Conservation (phyloP, 495 filamentous ascomycete species). For the Xylaria castorea region DNA sequence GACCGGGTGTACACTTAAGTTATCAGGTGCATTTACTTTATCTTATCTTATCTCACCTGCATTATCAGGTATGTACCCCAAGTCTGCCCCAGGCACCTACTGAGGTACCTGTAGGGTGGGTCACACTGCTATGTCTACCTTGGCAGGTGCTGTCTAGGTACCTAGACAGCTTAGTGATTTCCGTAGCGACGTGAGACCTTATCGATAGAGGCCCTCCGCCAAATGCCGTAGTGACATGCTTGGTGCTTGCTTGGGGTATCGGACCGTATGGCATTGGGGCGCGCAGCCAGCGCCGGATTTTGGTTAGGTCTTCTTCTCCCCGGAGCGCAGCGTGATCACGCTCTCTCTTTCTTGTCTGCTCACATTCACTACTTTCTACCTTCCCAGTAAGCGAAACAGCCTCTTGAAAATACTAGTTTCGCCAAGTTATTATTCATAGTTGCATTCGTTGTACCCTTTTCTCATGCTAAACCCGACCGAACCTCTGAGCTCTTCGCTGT, state of each 20-base stretch:
- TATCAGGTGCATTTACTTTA: neutral
- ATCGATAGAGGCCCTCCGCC: conserved; percentile 30
- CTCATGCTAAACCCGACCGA: conserved; percentile 17
- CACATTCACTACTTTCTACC: conserved; percentile 11
- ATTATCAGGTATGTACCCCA: neutral
- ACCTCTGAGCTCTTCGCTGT: conserved; percentile 4
- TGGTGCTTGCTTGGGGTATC: conserved; percentile 28
- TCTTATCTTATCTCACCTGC: conserved; percentile 10
- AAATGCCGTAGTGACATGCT: conserved; percentile 30
- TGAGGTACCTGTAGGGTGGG: neutral
- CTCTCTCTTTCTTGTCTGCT: conserved; percentile 21
- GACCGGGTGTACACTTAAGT: neutral
- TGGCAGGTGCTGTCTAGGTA: neutral
- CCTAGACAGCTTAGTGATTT: too few species aligned
- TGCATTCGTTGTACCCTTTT: conserved; percentile 7
- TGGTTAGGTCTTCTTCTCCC: conserved; percentile 30
- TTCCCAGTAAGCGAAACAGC: neutral
- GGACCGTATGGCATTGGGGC: conserved; percentile 15
- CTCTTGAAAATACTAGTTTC: neutral
- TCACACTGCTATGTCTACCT: too few species aligned
- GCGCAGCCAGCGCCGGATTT: conserved; percentile 30
- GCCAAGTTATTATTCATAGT: conserved; percentile 1
- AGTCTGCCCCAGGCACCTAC: neutral
- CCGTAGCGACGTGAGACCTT: neutral
- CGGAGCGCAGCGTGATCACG: conserved; percentile 21